Evolutionary conservation across 164 flowering plant species (phyloP), one percentile per base, ranked within the genome.

Genomic region (Annona squamosa): DNA sequence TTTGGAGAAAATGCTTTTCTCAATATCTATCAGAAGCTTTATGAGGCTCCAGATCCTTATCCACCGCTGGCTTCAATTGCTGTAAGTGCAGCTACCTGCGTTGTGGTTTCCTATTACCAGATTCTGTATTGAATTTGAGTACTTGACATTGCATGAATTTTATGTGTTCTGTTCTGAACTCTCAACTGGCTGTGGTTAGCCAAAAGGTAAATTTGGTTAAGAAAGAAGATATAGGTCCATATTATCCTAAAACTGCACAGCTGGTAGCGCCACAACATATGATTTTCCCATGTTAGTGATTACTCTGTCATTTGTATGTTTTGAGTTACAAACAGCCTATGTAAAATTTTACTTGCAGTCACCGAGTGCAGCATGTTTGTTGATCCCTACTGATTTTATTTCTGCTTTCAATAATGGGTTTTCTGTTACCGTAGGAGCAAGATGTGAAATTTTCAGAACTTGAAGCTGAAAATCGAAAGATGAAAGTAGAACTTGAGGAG

Each of bases 1-100:
- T 96, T 89, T 87, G 98, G 97, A 74, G 99, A 96, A 78, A 96
- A 96, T 91, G 97, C 98, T 67, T 96, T 96, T 75, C 98, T 93
- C 72, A 96, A 89, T 74, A 91, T 93, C 75, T 96, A 96, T 77
- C 99, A 96, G 77, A 96, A 96, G 78, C 90, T 96, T 68, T 96
- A 91, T 80, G 99, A 93, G 84, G 99, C 99, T 74, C 98, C 97
- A 64, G 99, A 96, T 85, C 99, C 99, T 71, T 96, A 89, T 81
- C 99, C 97, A 5, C 89, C 92, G 79, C 90, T 96, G 82, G 88
- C 91, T 80, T 93, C 97, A 56, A 84, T 89, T 77, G 81, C 91
- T 76, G 99, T 96, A 84, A 86, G 94, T 88, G 47, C 19, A 26
- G 48, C 42, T 69, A 44, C 56, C 56, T 72, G 16, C 57, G 5